phyloP scores from a whole-genome alignment of 441 rosid species.

The Erodium texanum region DNA sequence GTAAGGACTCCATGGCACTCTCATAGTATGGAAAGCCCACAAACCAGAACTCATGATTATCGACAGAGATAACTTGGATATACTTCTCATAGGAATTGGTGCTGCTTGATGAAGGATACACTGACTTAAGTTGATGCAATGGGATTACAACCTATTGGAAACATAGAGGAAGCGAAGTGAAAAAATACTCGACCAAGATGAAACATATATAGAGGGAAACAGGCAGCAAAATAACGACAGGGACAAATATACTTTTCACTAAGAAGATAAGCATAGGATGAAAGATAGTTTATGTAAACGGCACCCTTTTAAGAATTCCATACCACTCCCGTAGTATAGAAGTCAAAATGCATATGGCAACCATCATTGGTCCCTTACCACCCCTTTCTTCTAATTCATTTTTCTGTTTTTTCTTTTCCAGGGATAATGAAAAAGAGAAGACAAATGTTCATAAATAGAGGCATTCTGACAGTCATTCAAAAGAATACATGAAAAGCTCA shows the following conservation, averaged over 20 bases:
- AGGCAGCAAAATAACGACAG: no score
- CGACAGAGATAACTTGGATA: conserved; percentile 68
- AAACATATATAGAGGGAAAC: no score
- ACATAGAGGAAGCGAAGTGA: conserved; percentile 11
- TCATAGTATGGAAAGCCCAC: conserved; percentile 79
- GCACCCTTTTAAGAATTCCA: no score
- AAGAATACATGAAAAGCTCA: neutral
- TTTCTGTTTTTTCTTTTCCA: neutral
- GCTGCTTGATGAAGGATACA: conserved; percentile 64
- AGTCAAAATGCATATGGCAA: neutral
- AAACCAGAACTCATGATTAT: conserved; percentile 90
- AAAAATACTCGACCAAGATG: neutral
- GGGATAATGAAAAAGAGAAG: no score
- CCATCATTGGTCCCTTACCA: neutral
- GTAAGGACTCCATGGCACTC: conserved; percentile 49
- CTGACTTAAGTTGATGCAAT: conserved; percentile 65
- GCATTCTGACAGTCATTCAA: no score
- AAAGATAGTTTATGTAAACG: no score
- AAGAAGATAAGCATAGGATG: no score
- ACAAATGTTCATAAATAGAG: neutral
- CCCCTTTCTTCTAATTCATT: neutral
- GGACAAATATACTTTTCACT: no score
- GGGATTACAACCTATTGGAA: conserved; percentile 66
- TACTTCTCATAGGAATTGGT: conserved; percentile 67
- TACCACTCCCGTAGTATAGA: no score